Conservation (phyloP, 140 eudicot species). For the Oenanthe javanica region DNA sequence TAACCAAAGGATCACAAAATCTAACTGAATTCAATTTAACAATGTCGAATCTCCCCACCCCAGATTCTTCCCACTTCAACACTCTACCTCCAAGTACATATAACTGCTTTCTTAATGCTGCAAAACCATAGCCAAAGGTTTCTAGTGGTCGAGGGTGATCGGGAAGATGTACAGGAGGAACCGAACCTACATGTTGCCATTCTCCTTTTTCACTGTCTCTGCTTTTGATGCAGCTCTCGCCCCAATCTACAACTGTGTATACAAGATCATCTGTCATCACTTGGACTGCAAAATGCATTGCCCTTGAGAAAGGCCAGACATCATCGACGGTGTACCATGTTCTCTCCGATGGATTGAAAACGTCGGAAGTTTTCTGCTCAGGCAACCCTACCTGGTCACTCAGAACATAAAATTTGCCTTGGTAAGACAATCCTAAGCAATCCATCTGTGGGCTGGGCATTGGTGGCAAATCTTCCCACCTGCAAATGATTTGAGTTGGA, state of each 20-base stretch:
- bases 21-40: slow-evolving; percentile 12
- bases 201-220: slow-evolving; percentile 14
- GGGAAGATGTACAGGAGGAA: slow-evolving; percentile 16
- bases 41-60: slow-evolving; percentile 17
- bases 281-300: slow-evolving; percentile 20
- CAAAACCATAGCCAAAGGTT: slow-evolving; percentile 21
- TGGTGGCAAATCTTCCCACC: slow-evolving; percentile 23
- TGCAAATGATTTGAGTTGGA: slow-evolving; percentile 8
- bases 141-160: slow-evolving; percentile 18
- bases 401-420: slow-evolving; percentile 13
- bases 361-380: slow-evolving; percentile 14
- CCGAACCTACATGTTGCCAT: slow-evolving; percentile 17
- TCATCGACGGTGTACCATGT: slow-evolving; percentile 18
- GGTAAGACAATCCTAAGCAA: slow-evolving; percentile 16
- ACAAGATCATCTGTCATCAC: slow-evolving; percentile 14
- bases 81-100: slow-evolving; percentile 18
- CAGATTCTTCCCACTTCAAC: slow-evolving; percentile 15
- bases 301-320: slow-evolving; percentile 23
- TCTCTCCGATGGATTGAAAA: slow-evolving; percentile 5
- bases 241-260: slow-evolving; percentile 18
- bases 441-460: slow-evolving; percentile 16
- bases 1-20: slow-evolving; percentile 8
- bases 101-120: slow-evolving; percentile 11
- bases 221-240: slow-evolving; percentile 15
- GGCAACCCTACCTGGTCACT: slow-evolving; percentile 19